A percentile compares a stretch with the other conserved stretches of the same genome.
Conservation (phyloP, 345 rosid genomes). For the Salix brachista region DNA sequence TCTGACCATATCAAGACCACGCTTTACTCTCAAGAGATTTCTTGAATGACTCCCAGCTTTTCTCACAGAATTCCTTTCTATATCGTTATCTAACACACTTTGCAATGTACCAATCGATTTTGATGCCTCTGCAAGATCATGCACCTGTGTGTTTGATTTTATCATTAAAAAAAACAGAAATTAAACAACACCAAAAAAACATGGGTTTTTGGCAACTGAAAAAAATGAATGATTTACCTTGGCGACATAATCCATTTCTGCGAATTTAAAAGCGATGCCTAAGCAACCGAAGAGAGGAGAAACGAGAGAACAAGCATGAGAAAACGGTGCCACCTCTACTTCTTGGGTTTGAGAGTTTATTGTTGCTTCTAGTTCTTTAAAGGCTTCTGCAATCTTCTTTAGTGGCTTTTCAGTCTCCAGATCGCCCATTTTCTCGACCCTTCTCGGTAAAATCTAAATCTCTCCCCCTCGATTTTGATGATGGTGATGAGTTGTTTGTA, state of each 20-base stretch:
- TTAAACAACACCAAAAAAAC: not conserved
- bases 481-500: not conserved
- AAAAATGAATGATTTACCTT: slow-evolving; percentile 41
- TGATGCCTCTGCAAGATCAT: slow-evolving; percentile 69
- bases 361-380: slow-evolving; percentile 6
- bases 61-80: slow-evolving; percentile 46
- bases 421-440: not conserved
- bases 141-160: slow-evolving; percentile 45
- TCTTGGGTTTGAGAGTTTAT: slow-evolving; percentile 15
- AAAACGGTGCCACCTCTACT: slow-evolving; percentile 63
- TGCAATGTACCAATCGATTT: slow-evolving; percentile 53
- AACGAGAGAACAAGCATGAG: slow-evolving; percentile 80
- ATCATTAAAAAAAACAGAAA: not conserved
- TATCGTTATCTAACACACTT: slow-evolving; percentile 57
- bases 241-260: slow-evolving; percentile 91
- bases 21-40: slow-evolving; percentile 88
- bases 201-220: not conserved
- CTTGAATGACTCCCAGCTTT: slow-evolving; percentile 85
- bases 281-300: slow-evolving; percentile 91
- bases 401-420: slow-evolving; percentile 3
- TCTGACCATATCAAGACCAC: slow-evolving; percentile 92
- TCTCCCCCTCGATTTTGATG: not conserved
- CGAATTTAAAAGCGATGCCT: slow-evolving; percentile 95
- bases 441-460: not conserved
- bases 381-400: slow-evolving; percentile 8